A percentile compares a stretch with the other conserved stretches of the same genome.
Evolutionary conservation across 352 stramenopile species (phyloP).

Genomic region (Saprolegnia diclina): DNA sequence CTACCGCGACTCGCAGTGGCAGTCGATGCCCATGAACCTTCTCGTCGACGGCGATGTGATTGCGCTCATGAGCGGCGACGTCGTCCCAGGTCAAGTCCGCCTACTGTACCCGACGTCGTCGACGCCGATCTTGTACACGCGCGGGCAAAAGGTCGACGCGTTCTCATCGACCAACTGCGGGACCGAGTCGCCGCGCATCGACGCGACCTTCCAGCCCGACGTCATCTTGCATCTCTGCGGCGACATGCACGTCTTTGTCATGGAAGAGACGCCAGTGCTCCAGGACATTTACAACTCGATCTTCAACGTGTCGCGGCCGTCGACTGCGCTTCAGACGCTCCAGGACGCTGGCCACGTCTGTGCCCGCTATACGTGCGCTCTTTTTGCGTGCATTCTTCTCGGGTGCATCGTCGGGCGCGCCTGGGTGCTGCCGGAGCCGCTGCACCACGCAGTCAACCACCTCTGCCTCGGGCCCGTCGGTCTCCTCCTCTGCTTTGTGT

Average conservation of each 20-base stretch:
- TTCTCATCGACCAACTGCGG: constrained; percentile 34
- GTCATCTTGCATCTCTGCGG: constrained; percentile 73
- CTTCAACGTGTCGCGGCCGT: constrained; percentile 59
- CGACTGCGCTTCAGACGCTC: constrained; percentile 74
- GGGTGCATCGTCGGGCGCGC: constrained; percentile 59
- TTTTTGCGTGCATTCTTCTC: constrained; percentile 65
- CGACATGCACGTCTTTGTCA: constrained; percentile 82
- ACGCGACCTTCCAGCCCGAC: constrained; percentile 69
- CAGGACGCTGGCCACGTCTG: constrained; percentile 48
- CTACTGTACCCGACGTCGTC: constrained; percentile 31
- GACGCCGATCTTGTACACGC: constrained; percentile 33
- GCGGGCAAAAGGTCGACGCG: constrained; percentile 47
- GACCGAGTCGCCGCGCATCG: constrained; percentile 53
- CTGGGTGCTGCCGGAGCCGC: constrained; percentile 57
- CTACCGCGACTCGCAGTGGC: constrained; percentile 75
- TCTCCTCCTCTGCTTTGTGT: constrained; percentile 84
- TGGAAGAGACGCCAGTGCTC: constrained; percentile 77
- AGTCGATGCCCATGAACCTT: constrained; percentile 78
- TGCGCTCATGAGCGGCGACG: constrained; percentile 77
- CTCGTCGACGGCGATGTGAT: constrained; percentile 74
- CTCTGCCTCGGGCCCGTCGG: constrained; percentile 60
- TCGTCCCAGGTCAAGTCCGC: constrained; percentile 58
- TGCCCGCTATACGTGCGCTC: constrained; percentile 53
- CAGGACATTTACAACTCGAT: constrained; percentile 74
- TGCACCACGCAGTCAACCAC: constrained; percentile 63